Base-by-base conservation (phyloP, 2,329 filamentous ascomycete genomes). In the Sporothrix protearum region DNA sequence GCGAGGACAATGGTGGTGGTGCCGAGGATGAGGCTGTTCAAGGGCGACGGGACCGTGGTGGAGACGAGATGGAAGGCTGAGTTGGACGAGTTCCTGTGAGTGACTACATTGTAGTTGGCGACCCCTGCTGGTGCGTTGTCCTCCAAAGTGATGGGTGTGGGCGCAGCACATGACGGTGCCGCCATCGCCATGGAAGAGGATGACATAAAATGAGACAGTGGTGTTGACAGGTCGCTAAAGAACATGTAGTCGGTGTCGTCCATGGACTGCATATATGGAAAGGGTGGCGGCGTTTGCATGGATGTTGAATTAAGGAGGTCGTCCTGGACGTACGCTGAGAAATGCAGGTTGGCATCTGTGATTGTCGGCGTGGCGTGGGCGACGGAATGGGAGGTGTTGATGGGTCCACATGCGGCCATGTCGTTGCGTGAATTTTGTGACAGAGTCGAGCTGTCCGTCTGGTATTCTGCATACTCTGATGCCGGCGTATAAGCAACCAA, bases 1-100 rank as follows among this genome's bases (percentile, higher is more conserved):
- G 49, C 36, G 22, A 69, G 67, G 36, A 69, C 36, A 8, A 69
- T 30, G 10, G 67, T 57, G 49, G 49, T 42, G n/a, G 67, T 69
- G n/a, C 67, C 67, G 33, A 69, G 36, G 28, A 69, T n/a, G 16
- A 69, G 49, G 28, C 49, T 10, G n/a, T 33, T 39, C 33, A 69
- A 16, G 5, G 66, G 67, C 22, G 49, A 45, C 14, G 67, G 67
- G 8, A 14, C n/a, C 6, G 47, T 3, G 19, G 47, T 30, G 9
- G 42, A 45, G 2, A 49, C 42, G 8, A 67, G 19, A n/a, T 67
- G 42, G 28, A 51, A 67, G 47, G 45, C 10, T 5, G 64, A 36
- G 8, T 16, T n/a, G 25, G 2, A 30, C 1, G 19, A 22, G 10
- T 10, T 53, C 8, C 39, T 22, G 19, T 51, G 45, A 39, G 9